Evolutionary conservation across 2,329 filamentous ascomycete species (phyloP).

Genomic region (Teratosphaeriaceae sp.): DNA sequence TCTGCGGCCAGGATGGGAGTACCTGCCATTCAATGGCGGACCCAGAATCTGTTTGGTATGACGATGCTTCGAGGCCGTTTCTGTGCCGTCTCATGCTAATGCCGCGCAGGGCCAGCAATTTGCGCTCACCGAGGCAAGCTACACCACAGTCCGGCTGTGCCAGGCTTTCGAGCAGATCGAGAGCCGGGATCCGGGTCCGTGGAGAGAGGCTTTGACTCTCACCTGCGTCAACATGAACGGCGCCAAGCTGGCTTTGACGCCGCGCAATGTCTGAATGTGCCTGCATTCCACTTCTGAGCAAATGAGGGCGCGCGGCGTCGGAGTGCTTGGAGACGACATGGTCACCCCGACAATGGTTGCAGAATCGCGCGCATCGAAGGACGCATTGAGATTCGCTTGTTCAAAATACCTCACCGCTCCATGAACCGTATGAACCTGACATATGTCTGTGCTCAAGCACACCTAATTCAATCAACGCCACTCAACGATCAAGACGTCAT

Average conservation of each 20-base stretch:
- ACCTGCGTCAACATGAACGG: slow-evolving; percentile 25
- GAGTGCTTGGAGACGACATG: no score
- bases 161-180: slow-evolving; percentile 56
- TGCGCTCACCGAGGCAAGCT: slow-evolving; percentile 68
- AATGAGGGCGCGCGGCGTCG: neutral
- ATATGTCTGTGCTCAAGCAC: no score
- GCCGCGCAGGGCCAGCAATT: slow-evolving; percentile 54
- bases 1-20: slow-evolving; percentile 30
- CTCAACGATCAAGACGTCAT: slow-evolving; percentile 3
- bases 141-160: slow-evolving; percentile 64
- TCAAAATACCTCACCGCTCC: no score
- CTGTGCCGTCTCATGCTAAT: no score
- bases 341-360: no score
- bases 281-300: no score
- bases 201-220: slow-evolving; percentile 24
- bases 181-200: slow-evolving; percentile 23
- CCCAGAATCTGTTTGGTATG: slow-evolving; percentile 27
- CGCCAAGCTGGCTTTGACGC: slow-evolving; percentile 21
- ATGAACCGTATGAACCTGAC: no score
- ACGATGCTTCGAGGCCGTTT: no score
- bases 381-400: no score
- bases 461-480: no score
- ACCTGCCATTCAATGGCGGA: slow-evolving; percentile 33
- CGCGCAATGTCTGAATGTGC: slow-evolving; percentile 2
- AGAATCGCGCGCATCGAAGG: no score